Percentiles rank a stretch among this genome's conserved stretches.
phyloP scores from a whole-genome alignment of 2,329 filamentous ascomycete genomes.

The Ambrosiella cleistominuta region DNA sequence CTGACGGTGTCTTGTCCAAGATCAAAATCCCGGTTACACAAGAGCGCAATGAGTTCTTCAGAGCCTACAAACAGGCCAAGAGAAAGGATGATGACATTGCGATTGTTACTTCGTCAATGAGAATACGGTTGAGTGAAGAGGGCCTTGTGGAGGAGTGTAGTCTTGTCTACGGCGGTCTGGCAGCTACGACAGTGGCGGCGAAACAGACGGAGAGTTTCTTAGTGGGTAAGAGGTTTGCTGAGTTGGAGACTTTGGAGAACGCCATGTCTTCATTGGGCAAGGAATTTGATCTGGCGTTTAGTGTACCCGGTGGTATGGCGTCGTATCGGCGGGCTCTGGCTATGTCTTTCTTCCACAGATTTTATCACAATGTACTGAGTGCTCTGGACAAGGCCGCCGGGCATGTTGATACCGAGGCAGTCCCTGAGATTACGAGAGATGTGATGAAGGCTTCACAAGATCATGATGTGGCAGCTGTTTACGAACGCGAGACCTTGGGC shows the following conservation, averaged over 20 bases:
- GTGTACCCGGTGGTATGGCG: slow-evolving; percentile 93
- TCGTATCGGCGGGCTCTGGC: slow-evolving; percentile 85
- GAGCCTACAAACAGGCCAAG: slow-evolving; percentile 91
- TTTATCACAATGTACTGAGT: slow-evolving; percentile 75
- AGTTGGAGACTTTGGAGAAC: slow-evolving; percentile 70
- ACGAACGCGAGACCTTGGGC: slow-evolving; percentile 67
- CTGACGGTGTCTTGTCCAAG: slow-evolving; percentile 68
- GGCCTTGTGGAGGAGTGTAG: slow-evolving; percentile 57
- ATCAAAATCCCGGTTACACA: slow-evolving; percentile 68
- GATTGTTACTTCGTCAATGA: slow-evolving; percentile 78
- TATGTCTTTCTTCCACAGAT: slow-evolving; percentile 88
- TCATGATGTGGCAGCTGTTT: slow-evolving; percentile 53
- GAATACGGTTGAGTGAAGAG: slow-evolving; percentile 51
- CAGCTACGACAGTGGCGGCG: slow-evolving; percentile 73
- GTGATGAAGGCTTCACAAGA: slow-evolving; percentile 72
- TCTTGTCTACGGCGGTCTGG: slow-evolving; percentile 90
- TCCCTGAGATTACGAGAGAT: slow-evolving; percentile 68
- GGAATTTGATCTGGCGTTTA: slow-evolving; percentile 77
- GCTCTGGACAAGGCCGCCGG: slow-evolving; percentile 27
- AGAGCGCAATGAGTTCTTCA: slow-evolving; percentile 64
- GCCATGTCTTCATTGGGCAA: slow-evolving; percentile 75
- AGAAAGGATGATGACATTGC: slow-evolving; percentile 97
- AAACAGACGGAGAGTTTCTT: slow-evolving; percentile 61
- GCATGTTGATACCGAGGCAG: slow-evolving; percentile 50
- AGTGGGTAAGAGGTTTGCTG: slow-evolving; percentile 59